Evolutionary conservation across 2,329 filamentous ascomycete species (phyloP).

Genomic region (Beauveria pseudobassiana): DNA sequence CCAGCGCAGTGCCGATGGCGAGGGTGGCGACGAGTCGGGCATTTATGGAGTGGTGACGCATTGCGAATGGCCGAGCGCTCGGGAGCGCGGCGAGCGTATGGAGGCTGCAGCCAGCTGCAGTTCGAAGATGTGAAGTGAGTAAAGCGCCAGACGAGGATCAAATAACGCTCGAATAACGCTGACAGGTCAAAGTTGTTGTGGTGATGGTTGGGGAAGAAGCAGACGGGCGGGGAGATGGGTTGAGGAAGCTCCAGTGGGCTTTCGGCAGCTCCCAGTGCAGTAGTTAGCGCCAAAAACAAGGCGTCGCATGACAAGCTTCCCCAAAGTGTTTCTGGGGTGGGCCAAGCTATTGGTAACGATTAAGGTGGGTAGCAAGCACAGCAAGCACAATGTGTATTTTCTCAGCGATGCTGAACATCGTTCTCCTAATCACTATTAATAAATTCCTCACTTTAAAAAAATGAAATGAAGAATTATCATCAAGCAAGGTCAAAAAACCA

Average conservation of each 20-base stretch:
- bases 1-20: slow-evolving; percentile 22
- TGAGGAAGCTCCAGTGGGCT: background rate
- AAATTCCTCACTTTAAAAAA: no score
- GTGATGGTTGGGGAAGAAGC: background rate
- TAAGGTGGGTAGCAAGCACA: no score
- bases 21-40: slow-evolving; percentile 24
- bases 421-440: no score
- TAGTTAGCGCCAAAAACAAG: background rate
- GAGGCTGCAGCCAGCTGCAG: slow-evolving; percentile 2
- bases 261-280: background rate
- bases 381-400: no score
- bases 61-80: slow-evolving; percentile 14
- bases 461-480: no score
- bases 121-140: no score
- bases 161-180: background rate
- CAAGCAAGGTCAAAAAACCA: no score
- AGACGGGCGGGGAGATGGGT: background rate
- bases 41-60: slow-evolving; percentile 25
- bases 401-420: no score
- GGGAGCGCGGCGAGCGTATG: background rate
- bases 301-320: slow-evolving; percentile 1
- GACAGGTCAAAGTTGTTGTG: background rate
- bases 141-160: background rate
- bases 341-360: background rate
- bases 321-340: slow-evolving; percentile 3